Evolutionary conservation across 1,284 basidiomycete genomes (phyloP), one percentile per base, ranked within the genome.

Genomic region (Puccinia triticina): DNA sequence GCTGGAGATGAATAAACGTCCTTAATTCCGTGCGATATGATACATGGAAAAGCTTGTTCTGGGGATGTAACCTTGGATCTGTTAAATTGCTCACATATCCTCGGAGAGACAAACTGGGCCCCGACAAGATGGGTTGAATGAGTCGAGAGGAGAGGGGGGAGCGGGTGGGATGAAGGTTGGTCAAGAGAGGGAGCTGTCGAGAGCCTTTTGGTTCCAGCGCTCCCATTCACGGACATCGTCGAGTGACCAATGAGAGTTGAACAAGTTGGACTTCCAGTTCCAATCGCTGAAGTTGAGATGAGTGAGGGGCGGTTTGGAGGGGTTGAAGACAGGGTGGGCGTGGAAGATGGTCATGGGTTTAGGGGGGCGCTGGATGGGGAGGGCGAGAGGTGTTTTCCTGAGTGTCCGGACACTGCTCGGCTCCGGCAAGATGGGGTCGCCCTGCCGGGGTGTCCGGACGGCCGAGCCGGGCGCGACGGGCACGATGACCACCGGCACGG

Each of bases 261-360:
- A 61, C 16, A 81, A 26, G 14, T 74, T 66, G 0, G 29, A 53
- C 32, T 74, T 73, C 79, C 79, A 81, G 61, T 81, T 81, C 79
- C 79, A 81, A 53, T 81, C 71, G 40, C 40, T 43, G 61, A 64
- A 81, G 26, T 72, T 37, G 11, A 81, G 14, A 23, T 8, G 43
- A 53, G 69, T 16, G 3, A n/a, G 11, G 29, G 10, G 2, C 34
- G 32, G 32, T 43, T 64, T 64, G 4, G 23, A 14, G 48, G 71
- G 55, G 61, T 74, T 61, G 32, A 53, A 74, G 23, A 74, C 48
- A 8, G 57, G 79, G 12, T 46, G 32, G n/a, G 79, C 74, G 46
- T 64, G 53, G 61, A 81, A 81, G 40, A 81, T 81, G 61, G 53
- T 64, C 71, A 81, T 74, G 16, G 79, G 79, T 74, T 81, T 73